Percentiles rank a stretch among this genome's conserved stretches.
These are phyloP conservation scores for Coccomyxa sp. DNA, from an alignment of 139 green algal genomes.

Conservation along the genomic window DNA sequence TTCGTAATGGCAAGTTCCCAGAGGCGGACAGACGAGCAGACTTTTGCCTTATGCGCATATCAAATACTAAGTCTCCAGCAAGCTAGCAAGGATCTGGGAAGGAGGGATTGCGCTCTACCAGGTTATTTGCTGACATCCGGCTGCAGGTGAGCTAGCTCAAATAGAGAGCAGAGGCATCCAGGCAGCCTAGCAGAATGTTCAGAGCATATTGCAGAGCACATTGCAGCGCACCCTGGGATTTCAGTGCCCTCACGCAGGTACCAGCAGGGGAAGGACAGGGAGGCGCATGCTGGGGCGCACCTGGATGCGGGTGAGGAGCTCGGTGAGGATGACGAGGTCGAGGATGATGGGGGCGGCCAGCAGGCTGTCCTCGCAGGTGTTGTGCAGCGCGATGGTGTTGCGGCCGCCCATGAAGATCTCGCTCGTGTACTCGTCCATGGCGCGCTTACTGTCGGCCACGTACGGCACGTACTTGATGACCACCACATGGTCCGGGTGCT, in stretches of 20 bases:
- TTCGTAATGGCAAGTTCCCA: neutral
- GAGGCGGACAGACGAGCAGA: neutral
- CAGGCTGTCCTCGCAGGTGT: slow-evolving; percentile 98
- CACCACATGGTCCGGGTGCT: slow-evolving; percentile 97
- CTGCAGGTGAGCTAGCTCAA: no score
- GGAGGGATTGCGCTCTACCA: no score
- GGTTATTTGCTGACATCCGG: no score
- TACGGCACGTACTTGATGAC: slow-evolving; percentile 99
- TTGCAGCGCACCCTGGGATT: no score
- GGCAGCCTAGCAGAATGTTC: no score
- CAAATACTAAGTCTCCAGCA: no score
- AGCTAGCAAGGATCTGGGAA: no score
- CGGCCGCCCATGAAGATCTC: slow-evolving; percentile 95
- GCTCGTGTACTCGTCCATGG: slow-evolving; percentile 99
- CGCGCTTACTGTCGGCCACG: slow-evolving; percentile 95
- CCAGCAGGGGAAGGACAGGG: neutral
- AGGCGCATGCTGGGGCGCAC: neutral
- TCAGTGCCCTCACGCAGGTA: neutral
- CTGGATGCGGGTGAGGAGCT: slow-evolving; percentile 91
- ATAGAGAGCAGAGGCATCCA: no score
- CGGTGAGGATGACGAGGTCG: slow-evolving; percentile 95
- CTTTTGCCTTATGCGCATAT: no score
- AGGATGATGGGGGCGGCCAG: slow-evolving; percentile 98
- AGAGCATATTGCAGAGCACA: no score
- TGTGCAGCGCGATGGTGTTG: slow-evolving; percentile 99